Conservation (phyloP, 1,139 yeast species). For the Diutina sp. region DNA sequence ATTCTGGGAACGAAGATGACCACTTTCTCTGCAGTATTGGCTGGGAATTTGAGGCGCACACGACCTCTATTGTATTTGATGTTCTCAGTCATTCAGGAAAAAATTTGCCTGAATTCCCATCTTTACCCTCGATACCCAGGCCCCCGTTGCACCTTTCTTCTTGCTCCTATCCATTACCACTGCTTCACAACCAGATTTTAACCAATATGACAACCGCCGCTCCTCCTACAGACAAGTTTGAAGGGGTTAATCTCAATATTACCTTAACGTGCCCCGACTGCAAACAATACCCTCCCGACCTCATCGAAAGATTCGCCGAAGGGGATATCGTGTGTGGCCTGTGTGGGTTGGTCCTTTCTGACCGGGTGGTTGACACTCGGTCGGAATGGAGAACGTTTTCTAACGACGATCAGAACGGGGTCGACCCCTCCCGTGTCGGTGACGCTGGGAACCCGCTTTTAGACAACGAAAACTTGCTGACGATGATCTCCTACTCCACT, state of each 20-base stretch:
- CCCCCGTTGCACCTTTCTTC: not conserved
- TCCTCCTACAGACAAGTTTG: constrained; percentile 8
- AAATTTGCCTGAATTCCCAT: not conserved
- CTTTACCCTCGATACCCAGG: constrained; percentile 1
- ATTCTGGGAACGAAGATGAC: not conserved
- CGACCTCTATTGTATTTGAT: not conserved
- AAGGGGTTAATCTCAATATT: constrained; percentile 72
- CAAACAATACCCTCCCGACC: constrained; percentile 88
- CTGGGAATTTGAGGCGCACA: not conserved
- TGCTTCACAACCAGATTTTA: not conserved
- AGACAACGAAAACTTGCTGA: constrained; percentile 85
- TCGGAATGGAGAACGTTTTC: constrained; percentile 98
- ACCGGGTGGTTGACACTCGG: constrained; percentile 85
- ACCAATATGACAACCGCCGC: not conserved
- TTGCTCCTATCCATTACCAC: not conserved
- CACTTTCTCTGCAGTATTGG: not conserved
- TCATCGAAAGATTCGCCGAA: constrained; percentile 89
- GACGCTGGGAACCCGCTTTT: constrained; percentile 93
- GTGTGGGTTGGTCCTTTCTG: constrained; percentile 89
- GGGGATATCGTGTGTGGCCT: constrained; percentile 97
- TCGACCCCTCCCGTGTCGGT: constrained; percentile 98
- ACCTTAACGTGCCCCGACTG: constrained; percentile 94
- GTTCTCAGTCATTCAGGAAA: not conserved
- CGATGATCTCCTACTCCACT: constrained; percentile 79
- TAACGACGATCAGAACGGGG: constrained; percentile 96